A percentile compares a stretch with the other conserved stretches of the same genome.
phyloP scores from a whole-genome alignment of 257 asterid genomes.

The Perilla frutescens region DNA sequence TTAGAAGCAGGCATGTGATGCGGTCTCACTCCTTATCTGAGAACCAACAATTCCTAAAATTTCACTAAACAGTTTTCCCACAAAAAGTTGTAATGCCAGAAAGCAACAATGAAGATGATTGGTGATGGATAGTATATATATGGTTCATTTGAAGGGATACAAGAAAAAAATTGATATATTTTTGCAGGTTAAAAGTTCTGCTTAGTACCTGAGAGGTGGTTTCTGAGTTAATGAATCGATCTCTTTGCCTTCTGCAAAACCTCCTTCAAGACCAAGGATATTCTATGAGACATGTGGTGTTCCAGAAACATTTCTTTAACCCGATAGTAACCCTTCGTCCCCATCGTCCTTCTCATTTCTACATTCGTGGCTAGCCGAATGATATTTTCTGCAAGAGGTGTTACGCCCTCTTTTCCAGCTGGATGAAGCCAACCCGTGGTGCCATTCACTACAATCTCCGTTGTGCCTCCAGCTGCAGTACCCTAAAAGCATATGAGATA shows the following conservation, averaged over 20 bases:
- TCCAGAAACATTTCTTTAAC: constrained; percentile 80
- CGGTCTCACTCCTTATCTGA: no score
- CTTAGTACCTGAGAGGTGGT: constrained; percentile 20
- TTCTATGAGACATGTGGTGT: constrained; percentile 80
- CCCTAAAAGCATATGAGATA: constrained; percentile 56
- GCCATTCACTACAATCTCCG: constrained; percentile 82
- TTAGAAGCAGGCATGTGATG: no score
- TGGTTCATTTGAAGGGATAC: not conserved
- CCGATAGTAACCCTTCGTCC: constrained; percentile 65
- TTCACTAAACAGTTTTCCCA: not conserved
- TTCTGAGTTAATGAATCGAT: constrained; percentile 21
- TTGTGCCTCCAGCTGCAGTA: constrained; percentile 98
- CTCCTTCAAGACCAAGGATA: constrained; percentile 73
- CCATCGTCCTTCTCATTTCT: constrained; percentile 74
- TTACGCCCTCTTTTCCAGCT: constrained; percentile 88
- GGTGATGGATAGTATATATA: not conserved
- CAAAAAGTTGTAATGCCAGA: not conserved
- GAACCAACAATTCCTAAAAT: no score
- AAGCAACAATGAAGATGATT: not conserved
- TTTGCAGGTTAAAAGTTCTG: constrained; percentile 22
- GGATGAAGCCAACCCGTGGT: constrained; percentile 91
- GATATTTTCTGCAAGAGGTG: constrained; percentile 77
- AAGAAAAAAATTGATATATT: not conserved
- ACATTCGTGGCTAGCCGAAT: constrained; percentile 62
- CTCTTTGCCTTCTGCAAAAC: constrained; percentile 48